A percentile compares a stretch with the other conserved stretches of the same genome.
Conservation (phyloP, 106 monocot species). For the Vanilla planifolia region DNA sequence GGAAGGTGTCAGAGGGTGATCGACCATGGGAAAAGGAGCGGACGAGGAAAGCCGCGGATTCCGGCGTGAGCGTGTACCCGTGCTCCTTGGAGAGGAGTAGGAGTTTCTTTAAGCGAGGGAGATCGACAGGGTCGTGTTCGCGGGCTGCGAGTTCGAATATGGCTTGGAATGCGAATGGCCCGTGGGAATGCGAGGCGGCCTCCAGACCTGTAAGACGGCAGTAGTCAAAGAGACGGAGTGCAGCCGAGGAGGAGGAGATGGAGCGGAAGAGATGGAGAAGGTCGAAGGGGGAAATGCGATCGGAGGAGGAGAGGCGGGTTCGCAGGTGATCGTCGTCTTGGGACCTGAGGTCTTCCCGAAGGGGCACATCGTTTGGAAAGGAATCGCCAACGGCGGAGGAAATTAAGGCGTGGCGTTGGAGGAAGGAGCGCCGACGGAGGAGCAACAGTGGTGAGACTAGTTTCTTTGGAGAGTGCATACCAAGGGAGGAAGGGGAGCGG, state of each 20-base stretch:
- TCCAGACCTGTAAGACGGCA: not conserved
- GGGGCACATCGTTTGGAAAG: too few species aligned
- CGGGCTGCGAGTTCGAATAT: constrained; percentile 5
- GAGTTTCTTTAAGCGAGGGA: not conserved
- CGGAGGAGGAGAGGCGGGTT: not conserved
- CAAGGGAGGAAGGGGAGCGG: too few species aligned
- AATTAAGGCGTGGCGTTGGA: too few species aligned
- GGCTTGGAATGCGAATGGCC: constrained; percentile 3
- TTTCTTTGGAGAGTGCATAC: too few species aligned
- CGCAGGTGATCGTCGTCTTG: not conserved
- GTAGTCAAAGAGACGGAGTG: not conserved
- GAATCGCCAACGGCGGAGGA: too few species aligned
- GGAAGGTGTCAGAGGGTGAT: not conserved
- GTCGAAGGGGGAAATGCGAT: not conserved
- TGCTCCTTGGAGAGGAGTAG: not conserved
- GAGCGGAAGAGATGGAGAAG: constrained; percentile 6
- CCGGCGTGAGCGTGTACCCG: not conserved
- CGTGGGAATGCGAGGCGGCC: not conserved
- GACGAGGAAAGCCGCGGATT: not conserved
- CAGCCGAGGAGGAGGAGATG: constrained; percentile 2
- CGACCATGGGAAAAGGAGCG: not conserved
- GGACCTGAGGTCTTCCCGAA: too few species aligned
- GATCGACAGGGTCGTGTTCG: not conserved
- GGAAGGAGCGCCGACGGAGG: too few species aligned
- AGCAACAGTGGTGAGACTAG: too few species aligned